Evolutionary conservation across 306 rosid genomes (phyloP), one percentile per base, ranked within the genome.

Genomic region (Inga oerstediana): DNA sequence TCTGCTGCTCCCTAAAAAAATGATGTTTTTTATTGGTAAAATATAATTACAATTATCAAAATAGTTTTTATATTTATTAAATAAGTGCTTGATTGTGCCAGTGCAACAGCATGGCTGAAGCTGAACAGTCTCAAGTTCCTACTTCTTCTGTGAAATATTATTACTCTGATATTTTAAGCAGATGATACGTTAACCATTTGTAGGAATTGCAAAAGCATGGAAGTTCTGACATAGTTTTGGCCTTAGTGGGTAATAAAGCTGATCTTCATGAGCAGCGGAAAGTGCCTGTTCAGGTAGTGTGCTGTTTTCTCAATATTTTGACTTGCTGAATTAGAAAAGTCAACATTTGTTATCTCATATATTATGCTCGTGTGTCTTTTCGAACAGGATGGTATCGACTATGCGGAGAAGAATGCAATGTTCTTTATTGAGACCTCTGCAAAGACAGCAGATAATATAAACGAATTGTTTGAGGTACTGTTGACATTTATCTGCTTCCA

Each of bases 341-440:
- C 3, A 79, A 73, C 35, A 17, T 48, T 68, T 22, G 71, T 77
- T 74, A 75, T 48, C 87, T 73, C 51, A 79, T 61, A 11, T 81
- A 20, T 67, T 44, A 0, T 70, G 27, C 72, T 19, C 34, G 59
- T 34, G 46, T 45, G 79, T 71, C 78, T 74, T 83, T 74, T 64
- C 35, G 20, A 85, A 85, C 85, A 97, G 99, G 98, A 97, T 82
- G 98, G 95, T 74, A 86, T 72, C 78, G 98, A 94, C 37, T 94
- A 90, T 83, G 98, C 99, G 3, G 98, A 97, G 87, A 92, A 91
- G 93, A 97, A 92, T 20, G 95, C 97, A 77, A 92, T 97, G 98
- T 94, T 97, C 93, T 97, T 91, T 64, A 97, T 94, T n/a, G 99
- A 97, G 93, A 94, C 99, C 76, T 97, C 99, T 54, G 99, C 99